Evolutionary conservation across 805 yeast genomes (phyloP), one percentile per base, ranked within the genome.

Genomic region (Saturnispora hagleri): DNA sequence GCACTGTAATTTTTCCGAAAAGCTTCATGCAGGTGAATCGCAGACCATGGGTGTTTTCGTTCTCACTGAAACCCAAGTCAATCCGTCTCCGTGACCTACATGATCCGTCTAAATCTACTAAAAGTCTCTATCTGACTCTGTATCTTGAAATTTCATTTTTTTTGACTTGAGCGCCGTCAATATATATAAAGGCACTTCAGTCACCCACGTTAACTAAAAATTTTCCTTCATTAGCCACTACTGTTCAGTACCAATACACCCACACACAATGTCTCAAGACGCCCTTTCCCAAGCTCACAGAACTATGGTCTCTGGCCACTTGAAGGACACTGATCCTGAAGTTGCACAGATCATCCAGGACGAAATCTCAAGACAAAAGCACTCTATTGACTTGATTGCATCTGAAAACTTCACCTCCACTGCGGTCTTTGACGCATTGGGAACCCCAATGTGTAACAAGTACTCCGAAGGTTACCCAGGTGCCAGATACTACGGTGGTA

Each of bases 391-490:
- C 42, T 76, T 91, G 69, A 91, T 91, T 69, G 96, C 99, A 20
- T 86, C 95, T 43, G 99, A 91, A 69, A 91, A 91, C 72, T 91
- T 90, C 77, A 91, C 99, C 52, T 86, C 97, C 47, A 86, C 84
- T 60, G 84, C 97, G 24, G 99, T 91, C 33, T 86, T 91, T 81
- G 96, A 91, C 67, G 81, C 89, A 47, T 77, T 91, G 63, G 98
- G 98, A 58, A 86, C 97, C 27, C 96, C 88, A 67, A 89, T 91
- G 96, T 90, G 87, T 70, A 91, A 91, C 80, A 91, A 91, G 75
- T 91, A 91, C 73, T 89, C 97, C 10, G 99, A 91, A 72, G 98
- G 98, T 58, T 91, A 91, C 72, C 99, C 99, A 42, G 96, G 96
- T 59, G 96, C 89, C 57, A 82, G 99, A 69, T 91, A 91, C 75